Conservation (phyloP, 306 rosid species). For the Cicer cuneatum region DNA sequence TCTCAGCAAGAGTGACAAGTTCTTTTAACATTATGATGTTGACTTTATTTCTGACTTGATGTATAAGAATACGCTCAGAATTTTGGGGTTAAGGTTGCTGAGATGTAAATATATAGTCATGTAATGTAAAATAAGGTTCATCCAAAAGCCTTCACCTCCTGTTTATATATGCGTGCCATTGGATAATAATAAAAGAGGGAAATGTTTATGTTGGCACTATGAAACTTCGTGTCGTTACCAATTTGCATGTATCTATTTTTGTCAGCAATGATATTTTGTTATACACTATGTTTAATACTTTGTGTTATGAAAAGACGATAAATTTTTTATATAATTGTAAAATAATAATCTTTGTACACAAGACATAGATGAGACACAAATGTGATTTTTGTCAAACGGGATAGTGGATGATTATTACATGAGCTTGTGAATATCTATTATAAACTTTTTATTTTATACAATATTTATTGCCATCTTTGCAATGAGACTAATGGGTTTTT, state of each 20-base stretch:
- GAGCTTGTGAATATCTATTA: too few relatives aligned
- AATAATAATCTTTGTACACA: too few relatives aligned
- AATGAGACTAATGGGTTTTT: too few relatives aligned
- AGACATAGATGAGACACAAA: too few relatives aligned
- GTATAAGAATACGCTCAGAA: constrained; percentile 35
- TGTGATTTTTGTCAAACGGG: too few relatives aligned
- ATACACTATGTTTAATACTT: too few relatives aligned
- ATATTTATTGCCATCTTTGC: too few relatives aligned
- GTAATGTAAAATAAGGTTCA: constrained; percentile 64
- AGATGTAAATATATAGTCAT: constrained; percentile 55
- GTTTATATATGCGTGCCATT: constrained; percentile 39
- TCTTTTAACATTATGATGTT: constrained; percentile 39
- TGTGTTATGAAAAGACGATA: too few relatives aligned
- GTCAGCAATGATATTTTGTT: background rate
- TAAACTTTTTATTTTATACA: too few relatives aligned
- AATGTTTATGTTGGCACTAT: constrained; percentile 17
- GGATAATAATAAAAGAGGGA: constrained; percentile 20
- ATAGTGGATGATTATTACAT: too few relatives aligned
- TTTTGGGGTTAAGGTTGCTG: constrained; percentile 81
- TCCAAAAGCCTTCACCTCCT: constrained; percentile 71
- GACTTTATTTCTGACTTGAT: constrained; percentile 41
- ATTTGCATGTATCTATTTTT: constrained; percentile 11
- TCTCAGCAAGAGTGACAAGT: constrained; percentile 40
- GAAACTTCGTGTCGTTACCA: constrained; percentile 10
- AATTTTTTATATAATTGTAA: too few relatives aligned